Evolutionary conservation across 257 asterid genomes (phyloP).

Genomic region (Jacaranda copaia): DNA sequence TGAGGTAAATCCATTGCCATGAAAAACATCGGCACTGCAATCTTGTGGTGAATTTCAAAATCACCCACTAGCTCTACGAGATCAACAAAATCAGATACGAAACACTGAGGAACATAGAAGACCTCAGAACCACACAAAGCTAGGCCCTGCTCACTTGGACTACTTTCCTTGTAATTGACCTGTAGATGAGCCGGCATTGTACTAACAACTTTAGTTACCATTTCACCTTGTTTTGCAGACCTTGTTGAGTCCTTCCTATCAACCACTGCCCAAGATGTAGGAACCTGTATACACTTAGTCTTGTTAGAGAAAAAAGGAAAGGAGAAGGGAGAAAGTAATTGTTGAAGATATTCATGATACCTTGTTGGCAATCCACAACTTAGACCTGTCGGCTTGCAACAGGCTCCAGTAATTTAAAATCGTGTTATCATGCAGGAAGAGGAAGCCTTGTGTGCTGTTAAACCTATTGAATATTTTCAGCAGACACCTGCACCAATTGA

Average conservation of each 20-base stretch:
- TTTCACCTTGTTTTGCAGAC: constrained; percentile 50
- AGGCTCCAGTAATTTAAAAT: constrained; percentile 57
- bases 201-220: constrained; percentile 49
- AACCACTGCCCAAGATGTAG: constrained; percentile 35
- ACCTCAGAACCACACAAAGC: constrained; percentile 54
- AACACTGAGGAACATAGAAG: constrained; percentile 44
- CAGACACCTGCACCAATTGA: constrained; percentile 40
- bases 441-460: constrained; percentile 49
- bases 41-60: constrained; percentile 52
- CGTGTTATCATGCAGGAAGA: constrained; percentile 52
- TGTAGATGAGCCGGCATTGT: constrained; percentile 60
- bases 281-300: constrained; percentile 34
- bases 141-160: constrained; percentile 47
- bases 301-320: constrained; percentile 8
- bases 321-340: not conserved
- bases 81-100: constrained; percentile 50
- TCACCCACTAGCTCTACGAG: constrained; percentile 53
- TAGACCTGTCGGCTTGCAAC: constrained; percentile 51
- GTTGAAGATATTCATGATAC: constrained; percentile 31
- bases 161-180: constrained; percentile 54
- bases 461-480: constrained; percentile 43
- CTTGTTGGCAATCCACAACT: constrained; percentile 59
- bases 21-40: constrained; percentile 56
- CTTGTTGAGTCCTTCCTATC: constrained; percentile 37
- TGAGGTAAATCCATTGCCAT: constrained; percentile 57